Base-by-base conservation (phyloP, 2,329 filamentous ascomycete genomes). In the Fusarium keratoplasticum region DNA sequence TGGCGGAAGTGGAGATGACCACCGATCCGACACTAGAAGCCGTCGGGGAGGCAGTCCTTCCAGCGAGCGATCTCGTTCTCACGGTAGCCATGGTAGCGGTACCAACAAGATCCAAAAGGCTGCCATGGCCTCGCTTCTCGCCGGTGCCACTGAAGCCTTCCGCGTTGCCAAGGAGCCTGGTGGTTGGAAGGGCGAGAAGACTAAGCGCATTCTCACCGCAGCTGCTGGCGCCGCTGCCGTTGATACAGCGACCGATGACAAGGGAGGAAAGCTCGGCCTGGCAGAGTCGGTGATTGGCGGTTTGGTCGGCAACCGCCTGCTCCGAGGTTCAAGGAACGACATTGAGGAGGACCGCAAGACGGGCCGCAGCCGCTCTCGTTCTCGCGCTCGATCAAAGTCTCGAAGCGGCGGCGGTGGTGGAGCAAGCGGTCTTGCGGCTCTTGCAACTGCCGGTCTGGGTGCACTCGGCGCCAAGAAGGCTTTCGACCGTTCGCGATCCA, bases 111-210 rank as follows among this genome's bases (percentile, higher is more conserved):
- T 94, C 55, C 91, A 95, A 75, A 95, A 98, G 83, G 95, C 95
- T 36, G 94, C 95, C 81, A 96, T 96, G 86, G 95, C 96, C 36
- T 96, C 95, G 22, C 87, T 98, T 42, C 89, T 97, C 55, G 95
- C 96, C 33, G 96, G 95, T 77, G 96, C 95, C 44, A 93, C 95
- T 64, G 95, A 98, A 83, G 96, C 96, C 47, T 97, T 97, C 87
- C 93, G 94, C 71, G 92, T 95, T 66, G 92, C 95, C 81, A 97
- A 96, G 79, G 93, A 96, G 72, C 93, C 95, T 3, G 96, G 96
- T 64, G 90, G 92, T 50, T 98, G 95, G 95, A 93, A 92, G 73
- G 96, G 95, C 40, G 93, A 94, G 72, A 98, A 98, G 84, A 94
- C 95, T 75, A 96, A 95, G 86, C 94, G 96, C 61, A 90, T 98